These are phyloP conservation scores for Macrocybe sp. DNA, from an alignment of 1,284 basidiomycete species.

Conservation along the genomic window DNA sequence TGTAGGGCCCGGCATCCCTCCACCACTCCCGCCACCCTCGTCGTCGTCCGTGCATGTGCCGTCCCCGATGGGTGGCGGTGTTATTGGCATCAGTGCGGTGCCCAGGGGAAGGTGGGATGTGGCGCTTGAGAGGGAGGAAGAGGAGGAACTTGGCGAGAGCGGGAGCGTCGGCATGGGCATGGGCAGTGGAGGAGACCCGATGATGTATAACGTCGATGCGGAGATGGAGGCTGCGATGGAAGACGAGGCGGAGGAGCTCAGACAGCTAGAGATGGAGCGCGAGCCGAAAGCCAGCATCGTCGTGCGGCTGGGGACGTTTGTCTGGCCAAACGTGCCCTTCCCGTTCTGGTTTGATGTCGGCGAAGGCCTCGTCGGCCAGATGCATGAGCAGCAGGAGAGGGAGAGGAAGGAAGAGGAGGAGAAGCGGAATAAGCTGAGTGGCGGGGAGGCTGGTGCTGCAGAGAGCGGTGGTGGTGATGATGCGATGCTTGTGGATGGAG, in stretches of 20 bases:
- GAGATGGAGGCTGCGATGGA: constrained; percentile 3
- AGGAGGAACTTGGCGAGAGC: not conserved
- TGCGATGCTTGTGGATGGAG: constrained; percentile 11
- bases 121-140: not conserved
- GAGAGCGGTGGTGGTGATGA: constrained; percentile 3
- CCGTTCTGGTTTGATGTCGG: constrained; percentile 42
- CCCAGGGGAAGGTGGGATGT: not conserved
- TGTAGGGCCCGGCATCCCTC: not conserved
- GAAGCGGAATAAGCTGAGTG: constrained; percentile 4
- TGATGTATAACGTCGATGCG: not conserved
- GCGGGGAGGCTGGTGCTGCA: too few species aligned
- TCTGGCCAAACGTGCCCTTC: constrained; percentile 48
- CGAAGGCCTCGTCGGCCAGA: constrained; percentile 12
- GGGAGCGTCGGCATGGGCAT: not conserved
- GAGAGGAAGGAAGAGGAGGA: constrained; percentile 11
- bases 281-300: constrained; percentile 21
- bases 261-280: constrained; percentile 19
- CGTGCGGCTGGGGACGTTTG: constrained; percentile 62
- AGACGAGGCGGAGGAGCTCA: constrained; percentile 13
- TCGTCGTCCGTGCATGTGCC: not conserved
- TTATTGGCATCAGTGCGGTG: constrained; percentile 1
- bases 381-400: constrained; percentile 12
- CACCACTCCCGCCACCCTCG: not conserved
- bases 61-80: not conserved
- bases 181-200: not conserved